Base-by-base conservation (phyloP, 2,329 filamentous ascomycete species). In the Sarocladiaceae sp. region DNA sequence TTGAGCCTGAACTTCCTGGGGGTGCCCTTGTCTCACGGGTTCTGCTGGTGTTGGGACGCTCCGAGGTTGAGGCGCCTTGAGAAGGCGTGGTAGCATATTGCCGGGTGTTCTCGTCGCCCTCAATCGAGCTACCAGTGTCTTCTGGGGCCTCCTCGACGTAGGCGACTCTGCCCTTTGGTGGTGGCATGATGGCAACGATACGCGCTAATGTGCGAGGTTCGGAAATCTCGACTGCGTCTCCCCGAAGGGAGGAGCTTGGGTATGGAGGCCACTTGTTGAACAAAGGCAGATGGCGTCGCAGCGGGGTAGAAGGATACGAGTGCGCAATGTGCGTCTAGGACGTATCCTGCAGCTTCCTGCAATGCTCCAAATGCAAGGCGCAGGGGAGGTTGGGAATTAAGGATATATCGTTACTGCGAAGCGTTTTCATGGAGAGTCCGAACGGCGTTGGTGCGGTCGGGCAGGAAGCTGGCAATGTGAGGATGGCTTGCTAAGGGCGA, bases 101-200 rank as follows among this genome's bases (percentile, higher is more conserved):
- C 23, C 64, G 61, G 34, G 62, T 67, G 47, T 62, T 60, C 48
- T 56, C 57, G 16, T 64, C 64, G 34, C 65, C 67, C 50, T 61
- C 60, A 32, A 66, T 57, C 27, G 64, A 58, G 44, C 68, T 69
- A 32, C 66, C 71, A 11, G 64, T 61, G 42, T 76, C 73, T 52
- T 77, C 72, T 53, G 76, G 71, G 37, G 63, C 70, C 45, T 77
- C 75, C 57, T 78, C 68, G 47, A 74, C 64, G 55, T 68, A 69
- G 46, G 68, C 67, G 45, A 69, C 61, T 53, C 61, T 51, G 37
- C 58, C 53, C 51, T 60, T 57, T 54, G 50, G 51, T 53, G 55
- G 56, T 46, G 70, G 62, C 72, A 77, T 77, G 56, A 55, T 61
- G 58, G 51, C 49, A 39, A 49, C 43, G 41, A 50, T 33, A 6